Evolutionary conservation across 2,329 filamentous ascomycete species (phyloP).

Genomic region (Colletotrichum liriopes): DNA sequence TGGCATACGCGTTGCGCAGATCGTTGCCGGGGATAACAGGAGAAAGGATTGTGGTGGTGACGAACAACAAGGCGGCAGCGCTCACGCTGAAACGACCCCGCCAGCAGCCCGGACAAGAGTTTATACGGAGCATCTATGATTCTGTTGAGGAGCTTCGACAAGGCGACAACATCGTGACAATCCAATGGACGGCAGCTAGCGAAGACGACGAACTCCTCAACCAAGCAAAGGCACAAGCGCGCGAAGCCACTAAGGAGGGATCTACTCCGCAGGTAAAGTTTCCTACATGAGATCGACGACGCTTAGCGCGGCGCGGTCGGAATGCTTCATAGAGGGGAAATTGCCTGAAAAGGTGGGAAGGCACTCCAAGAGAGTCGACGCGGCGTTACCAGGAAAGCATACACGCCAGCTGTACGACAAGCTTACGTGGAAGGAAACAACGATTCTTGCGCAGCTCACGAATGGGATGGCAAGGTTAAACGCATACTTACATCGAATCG

Average conservation of each 20-base stretch:
- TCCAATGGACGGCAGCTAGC: neutral
- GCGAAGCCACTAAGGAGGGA: neutral
- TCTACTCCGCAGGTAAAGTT: neutral
- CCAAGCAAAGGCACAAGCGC: neutral
- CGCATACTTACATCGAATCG: neutral
- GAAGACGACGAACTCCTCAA: neutral
- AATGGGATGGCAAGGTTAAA: neutral
- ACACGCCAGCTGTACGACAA: neutral
- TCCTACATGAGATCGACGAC: neutral
- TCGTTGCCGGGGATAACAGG: neutral
- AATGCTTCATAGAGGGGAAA: neutral
- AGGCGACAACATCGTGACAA: neutral
- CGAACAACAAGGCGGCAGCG: neutral
- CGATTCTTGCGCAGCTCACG: neutral
- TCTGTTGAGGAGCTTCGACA: neutral
- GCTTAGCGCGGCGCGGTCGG: neutral
- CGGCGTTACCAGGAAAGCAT: neutral
- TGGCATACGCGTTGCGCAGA: neutral
- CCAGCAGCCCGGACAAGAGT: neutral
- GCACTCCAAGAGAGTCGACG: neutral
- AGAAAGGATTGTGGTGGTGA: neutral
- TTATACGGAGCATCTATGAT: neutral
- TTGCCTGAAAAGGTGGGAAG: neutral
- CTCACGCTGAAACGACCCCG: neutral
- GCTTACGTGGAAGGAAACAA: neutral